Base-by-base conservation (phyloP, 1,284 basidiomycete species). In the Cryptococcus maquisensis region DNA sequence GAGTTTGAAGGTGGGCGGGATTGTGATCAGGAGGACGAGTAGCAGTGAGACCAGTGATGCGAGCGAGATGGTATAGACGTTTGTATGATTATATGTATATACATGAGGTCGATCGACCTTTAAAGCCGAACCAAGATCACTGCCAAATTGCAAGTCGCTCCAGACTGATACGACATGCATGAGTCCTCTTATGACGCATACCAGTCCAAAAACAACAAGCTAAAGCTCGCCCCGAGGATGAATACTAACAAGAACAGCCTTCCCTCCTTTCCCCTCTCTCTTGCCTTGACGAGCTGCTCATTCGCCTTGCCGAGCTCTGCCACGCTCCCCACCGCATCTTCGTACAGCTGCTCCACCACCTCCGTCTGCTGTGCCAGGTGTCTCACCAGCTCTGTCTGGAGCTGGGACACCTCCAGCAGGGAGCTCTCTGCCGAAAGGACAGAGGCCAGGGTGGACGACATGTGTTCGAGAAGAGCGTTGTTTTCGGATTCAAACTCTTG, bases 401-500 rank as follows among this genome's bases (percentile, higher is more conserved):
- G 68, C 37, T 78, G 69, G 35, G 77, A 78, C 56, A 83, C 82
- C 64, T 82, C 81, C 55, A 79, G 65, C 48, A 82, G 64, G 32
- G 77, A 78, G 50, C 74, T 75, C 63, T 82, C 81, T 18, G 81
- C 81, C 36, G 72, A 66, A 23, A 80, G 74, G 18, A 82, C 78
- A 4, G 77, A 71, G 6, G 69, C 70, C 16, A 82, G 71, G 38
- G 79, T 78, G 20, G 74, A 71, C 52, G 79, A 74, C 60, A 81
- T 79, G 53, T 78, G 74, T 58, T 78, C 70, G 37, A 82, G 68
- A 12, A 82, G 69, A 10, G 74, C 73, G 4, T 77, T 78, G 47
- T 81, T 79, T 62, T 82, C 81, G 6, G 72, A 72, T 44, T 81
- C 79, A 57, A 81, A 81, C 64, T 77, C 74, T 56, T 81, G 79